Conservation (phyloP, 257 asterid species). For the Cinchona pubescens region DNA sequence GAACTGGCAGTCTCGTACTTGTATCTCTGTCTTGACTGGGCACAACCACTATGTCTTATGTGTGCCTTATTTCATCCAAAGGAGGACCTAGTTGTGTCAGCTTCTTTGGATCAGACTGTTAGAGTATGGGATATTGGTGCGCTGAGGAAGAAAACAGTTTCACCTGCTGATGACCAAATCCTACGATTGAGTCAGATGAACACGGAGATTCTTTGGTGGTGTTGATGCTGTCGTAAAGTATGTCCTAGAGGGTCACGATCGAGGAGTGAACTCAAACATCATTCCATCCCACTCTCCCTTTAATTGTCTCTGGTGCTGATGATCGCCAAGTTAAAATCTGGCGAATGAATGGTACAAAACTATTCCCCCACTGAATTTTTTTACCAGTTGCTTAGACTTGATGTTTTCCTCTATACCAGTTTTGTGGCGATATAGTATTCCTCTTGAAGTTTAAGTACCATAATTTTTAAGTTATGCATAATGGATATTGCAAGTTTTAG, state of each 20-base stretch:
- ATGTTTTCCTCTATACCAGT: background rate
- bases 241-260: slow-evolving; percentile 95
- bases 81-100: slow-evolving; percentile 95
- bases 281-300: slow-evolving; percentile 94
- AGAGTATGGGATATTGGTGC: slow-evolving; percentile 99
- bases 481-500: background rate
- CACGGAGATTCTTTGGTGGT: slow-evolving; percentile 91
- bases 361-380: background rate
- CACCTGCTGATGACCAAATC: slow-evolving; percentile 96
- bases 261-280: slow-evolving; percentile 99
- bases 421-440: background rate
- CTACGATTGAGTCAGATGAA: slow-evolving; percentile 86
- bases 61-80: slow-evolving; percentile 95
- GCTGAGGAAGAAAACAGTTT: slow-evolving; percentile 81
- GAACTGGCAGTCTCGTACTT: slow-evolving; percentile 99
- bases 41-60: slow-evolving; percentile 99
- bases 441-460: background rate
- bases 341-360: slow-evolving; percentile 89
- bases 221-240: slow-evolving; percentile 99
- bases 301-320: slow-evolving; percentile 98
- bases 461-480: background rate
- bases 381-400: background rate
- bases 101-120: slow-evolving; percentile 95
- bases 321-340: slow-evolving; percentile 97
- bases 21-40: slow-evolving; percentile 91